Percentiles rank a stretch among this genome's conserved stretches.
phyloP scores from a whole-genome alignment of 2,329 filamentous ascomycete genomes.

The Thelonectria rubi region DNA sequence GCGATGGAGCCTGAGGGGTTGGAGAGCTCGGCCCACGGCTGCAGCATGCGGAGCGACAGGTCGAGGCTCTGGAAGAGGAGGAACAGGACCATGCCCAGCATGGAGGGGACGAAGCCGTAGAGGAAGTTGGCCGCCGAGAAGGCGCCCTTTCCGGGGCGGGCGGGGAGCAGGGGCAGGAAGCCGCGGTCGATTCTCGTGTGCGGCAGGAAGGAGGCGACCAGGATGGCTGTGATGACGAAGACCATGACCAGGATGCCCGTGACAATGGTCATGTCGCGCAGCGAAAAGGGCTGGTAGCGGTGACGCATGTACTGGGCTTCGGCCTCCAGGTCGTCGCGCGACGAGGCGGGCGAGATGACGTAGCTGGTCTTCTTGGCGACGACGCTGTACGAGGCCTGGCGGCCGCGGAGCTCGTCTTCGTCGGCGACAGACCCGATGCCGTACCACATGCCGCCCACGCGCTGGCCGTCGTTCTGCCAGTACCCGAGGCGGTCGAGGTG shows the following conservation, averaged over 20 bases:
- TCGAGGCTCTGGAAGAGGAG: conserved; percentile 74
- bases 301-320: conserved; percentile 50
- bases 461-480: conserved; percentile 76
- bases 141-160: conserved; percentile 66
- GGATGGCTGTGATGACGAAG: conserved; percentile 72
- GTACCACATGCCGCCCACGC: conserved; percentile 76
- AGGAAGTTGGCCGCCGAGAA: conserved; percentile 91
- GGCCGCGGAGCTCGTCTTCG: conserved; percentile 31
- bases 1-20: conserved; percentile 67
- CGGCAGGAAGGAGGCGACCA: conserved; percentile 82
- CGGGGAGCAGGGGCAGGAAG: conserved; percentile 74
- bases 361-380: conserved; percentile 44
- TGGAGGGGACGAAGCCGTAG: conserved; percentile 78
- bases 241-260: conserved; percentile 69
- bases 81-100: conserved; percentile 73
- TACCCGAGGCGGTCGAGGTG: conserved; percentile 82
- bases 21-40: conserved; percentile 73
- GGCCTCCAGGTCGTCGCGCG: conserved; percentile 41
- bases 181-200: conserved; percentile 71
- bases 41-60: conserved; percentile 69
- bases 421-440: conserved; percentile 68
- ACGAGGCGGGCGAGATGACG: conserved; percentile 45
- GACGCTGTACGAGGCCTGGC: conserved; percentile 37
- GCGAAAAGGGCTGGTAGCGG: conserved; percentile 79
- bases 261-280: conserved; percentile 73